phyloP scores from a whole-genome alignment of 2,329 filamentous ascomycete species.

The Grosmannia serpens region DNA sequence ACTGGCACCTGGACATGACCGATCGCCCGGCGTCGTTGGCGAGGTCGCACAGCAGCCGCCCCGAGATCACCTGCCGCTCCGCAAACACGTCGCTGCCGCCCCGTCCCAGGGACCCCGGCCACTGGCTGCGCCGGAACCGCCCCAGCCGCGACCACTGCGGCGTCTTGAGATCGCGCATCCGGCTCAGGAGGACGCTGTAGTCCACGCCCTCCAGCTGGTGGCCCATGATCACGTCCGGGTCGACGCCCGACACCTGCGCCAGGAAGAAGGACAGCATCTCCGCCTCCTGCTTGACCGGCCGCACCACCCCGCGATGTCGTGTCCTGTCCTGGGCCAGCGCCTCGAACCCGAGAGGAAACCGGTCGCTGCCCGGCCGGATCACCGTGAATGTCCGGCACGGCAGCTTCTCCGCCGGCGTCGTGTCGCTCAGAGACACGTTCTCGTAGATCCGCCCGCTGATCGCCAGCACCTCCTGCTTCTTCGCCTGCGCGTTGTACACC shows the following conservation, averaged over 20 bases:
- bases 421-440: constrained; percentile 76
- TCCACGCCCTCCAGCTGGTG: constrained; percentile 97
- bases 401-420: constrained; percentile 76
- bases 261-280: constrained; percentile 82
- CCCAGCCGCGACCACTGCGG: constrained; percentile 93
- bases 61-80: constrained; percentile 80
- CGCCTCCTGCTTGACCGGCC: constrained; percentile 70
- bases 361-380: constrained; percentile 64
- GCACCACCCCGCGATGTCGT: constrained; percentile 53
- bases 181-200: constrained; percentile 79
- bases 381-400: constrained; percentile 86
- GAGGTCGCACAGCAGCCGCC: constrained; percentile 83
- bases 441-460: constrained; percentile 90
- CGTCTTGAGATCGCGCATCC: constrained; percentile 80
- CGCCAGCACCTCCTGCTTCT: constrained; percentile 91
- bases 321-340: constrained; percentile 58
- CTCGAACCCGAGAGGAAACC: constrained; percentile 83
- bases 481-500: constrained; percentile 77
- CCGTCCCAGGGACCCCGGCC: constrained; percentile 80
- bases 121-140: constrained; percentile 67
- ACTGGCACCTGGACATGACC: constrained; percentile 92
- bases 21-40: constrained; percentile 97
- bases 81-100: constrained; percentile 84
- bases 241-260: constrained; percentile 73
- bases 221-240: constrained; percentile 88